phyloP scores from a whole-genome alignment of 2,329 filamentous ascomycete species.

The Curvularia spicifera region DNA sequence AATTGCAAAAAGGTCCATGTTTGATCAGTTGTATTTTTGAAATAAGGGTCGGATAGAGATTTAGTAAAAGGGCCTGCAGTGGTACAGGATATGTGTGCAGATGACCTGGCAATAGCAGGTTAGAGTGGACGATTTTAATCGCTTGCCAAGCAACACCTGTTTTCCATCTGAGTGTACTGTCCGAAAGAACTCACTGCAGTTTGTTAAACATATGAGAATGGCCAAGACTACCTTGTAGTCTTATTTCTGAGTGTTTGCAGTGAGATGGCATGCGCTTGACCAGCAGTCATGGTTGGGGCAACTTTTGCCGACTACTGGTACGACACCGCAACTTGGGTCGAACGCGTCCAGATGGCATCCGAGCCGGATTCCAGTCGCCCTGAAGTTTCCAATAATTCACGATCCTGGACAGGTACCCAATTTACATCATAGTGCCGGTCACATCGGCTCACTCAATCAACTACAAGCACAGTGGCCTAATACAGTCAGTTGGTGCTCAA shows the following conservation, averaged over 20 bases:
- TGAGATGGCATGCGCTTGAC: background rate
- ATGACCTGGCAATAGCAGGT: background rate
- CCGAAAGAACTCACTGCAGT: background rate
- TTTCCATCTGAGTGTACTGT: background rate
- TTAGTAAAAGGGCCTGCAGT: background rate
- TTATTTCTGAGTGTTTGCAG: background rate
- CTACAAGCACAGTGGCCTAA: background rate
- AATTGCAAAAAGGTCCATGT: too few relatives aligned
- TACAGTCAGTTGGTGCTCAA: conserved; percentile 1
- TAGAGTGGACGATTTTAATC: background rate
- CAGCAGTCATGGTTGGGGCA: background rate
- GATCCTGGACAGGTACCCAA: background rate
- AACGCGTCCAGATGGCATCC: background rate
- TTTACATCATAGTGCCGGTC: conserved; percentile 1
- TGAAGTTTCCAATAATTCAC: background rate
- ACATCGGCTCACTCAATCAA: background rate
- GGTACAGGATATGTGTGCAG: background rate
- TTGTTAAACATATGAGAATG: background rate
- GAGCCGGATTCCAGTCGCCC: background rate
- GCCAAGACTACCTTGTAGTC: too few relatives aligned
- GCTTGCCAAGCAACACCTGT: background rate
- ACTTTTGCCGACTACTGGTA: conserved; percentile 2
- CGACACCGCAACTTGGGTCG: background rate
- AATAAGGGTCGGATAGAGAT: background rate
- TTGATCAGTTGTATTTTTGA: background rate